Evolutionary conservation across 352 stramenopile species (phyloP).

Genomic region (Globisporangium polare): DNA sequence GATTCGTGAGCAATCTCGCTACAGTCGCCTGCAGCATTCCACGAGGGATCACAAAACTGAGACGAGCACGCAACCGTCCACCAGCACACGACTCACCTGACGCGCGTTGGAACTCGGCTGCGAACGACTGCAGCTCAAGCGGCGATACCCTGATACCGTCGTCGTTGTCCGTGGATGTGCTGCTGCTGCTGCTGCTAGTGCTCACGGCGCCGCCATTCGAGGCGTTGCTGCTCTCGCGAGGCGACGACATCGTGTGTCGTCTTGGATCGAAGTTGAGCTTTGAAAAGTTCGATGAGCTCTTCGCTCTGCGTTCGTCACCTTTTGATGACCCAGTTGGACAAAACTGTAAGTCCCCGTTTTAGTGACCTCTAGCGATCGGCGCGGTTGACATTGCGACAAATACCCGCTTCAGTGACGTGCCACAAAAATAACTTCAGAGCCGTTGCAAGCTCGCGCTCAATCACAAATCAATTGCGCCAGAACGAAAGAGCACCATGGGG

Average conservation of each 20-base stretch:
- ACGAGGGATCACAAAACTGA: background rate
- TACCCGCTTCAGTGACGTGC: too few relatives aligned
- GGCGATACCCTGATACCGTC: background rate
- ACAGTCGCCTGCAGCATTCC: background rate
- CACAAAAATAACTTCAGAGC: background rate
- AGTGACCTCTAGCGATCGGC: background rate
- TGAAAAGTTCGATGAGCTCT: background rate
- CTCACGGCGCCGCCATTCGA: background rate
- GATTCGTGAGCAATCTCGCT: background rate
- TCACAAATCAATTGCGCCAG: background rate
- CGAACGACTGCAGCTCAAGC: background rate
- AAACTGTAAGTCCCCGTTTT: background rate
- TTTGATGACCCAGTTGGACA: too few relatives aligned
- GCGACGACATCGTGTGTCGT: slow-evolving; percentile 4
- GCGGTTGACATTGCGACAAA: too few relatives aligned
- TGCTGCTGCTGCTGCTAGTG: background rate
- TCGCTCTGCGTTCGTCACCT: background rate
- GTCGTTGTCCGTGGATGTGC: background rate
- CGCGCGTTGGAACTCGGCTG: background rate
- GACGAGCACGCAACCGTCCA: background rate
- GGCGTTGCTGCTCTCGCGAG: background rate
- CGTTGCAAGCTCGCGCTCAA: background rate
- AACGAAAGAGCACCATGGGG: slow-evolving; percentile 30
- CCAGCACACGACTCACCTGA: background rate
- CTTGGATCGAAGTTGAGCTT: too few relatives aligned